These are phyloP conservation scores for Vanrija sp. DNA, from an alignment of 1,284 basidiomycete genomes.

Conservation along the genomic window DNA sequence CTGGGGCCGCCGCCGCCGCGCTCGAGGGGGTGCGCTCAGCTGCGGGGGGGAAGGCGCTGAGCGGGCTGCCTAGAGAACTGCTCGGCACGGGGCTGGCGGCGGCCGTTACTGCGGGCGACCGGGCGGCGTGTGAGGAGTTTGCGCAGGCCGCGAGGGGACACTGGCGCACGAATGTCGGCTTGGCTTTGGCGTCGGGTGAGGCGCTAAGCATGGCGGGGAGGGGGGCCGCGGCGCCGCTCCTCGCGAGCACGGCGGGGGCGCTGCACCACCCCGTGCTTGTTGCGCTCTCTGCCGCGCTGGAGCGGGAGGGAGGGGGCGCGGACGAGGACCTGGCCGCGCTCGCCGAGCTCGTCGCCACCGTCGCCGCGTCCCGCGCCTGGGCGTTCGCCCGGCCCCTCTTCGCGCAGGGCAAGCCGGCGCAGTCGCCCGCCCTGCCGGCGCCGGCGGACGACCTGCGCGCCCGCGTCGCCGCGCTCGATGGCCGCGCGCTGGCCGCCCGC, in stretches of 20 bases:
- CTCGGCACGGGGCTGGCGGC: conserved; percentile 31
- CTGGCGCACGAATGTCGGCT: conserved; percentile 34
- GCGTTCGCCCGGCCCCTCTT: conserved; percentile 8
- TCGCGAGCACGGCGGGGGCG: conserved; percentile 1
- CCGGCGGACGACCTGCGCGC: conserved; percentile 1
- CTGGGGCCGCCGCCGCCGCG: background rate
- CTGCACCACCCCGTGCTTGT: conserved; percentile 13
- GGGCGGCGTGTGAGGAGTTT: conserved; percentile 13
- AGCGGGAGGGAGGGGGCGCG: background rate
- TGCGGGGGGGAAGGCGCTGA: conserved; percentile 7
- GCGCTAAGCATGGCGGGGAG: conserved; percentile 19
- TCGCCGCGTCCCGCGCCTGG: conserved; percentile 10
- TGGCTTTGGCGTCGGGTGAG: conserved; percentile 23
- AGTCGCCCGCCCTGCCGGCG: background rate
- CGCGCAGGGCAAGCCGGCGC: background rate
- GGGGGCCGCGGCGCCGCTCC: conserved; percentile 7
- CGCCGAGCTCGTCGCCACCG: background rate
- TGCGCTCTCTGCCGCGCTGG: background rate
- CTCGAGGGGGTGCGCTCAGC: conserved; percentile 9
- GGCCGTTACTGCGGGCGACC: conserved; percentile 15
- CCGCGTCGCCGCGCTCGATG: background rate
- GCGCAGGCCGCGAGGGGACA: conserved; percentile 19
- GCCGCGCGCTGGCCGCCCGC: background rate
- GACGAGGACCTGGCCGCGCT: background rate
- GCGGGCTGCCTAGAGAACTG: conserved; percentile 27